Percentiles rank a stretch among this genome's conserved stretches.
phyloP scores from a whole-genome alignment of 768 basidiomycete species.

The Wakefieldia striispora region DNA sequence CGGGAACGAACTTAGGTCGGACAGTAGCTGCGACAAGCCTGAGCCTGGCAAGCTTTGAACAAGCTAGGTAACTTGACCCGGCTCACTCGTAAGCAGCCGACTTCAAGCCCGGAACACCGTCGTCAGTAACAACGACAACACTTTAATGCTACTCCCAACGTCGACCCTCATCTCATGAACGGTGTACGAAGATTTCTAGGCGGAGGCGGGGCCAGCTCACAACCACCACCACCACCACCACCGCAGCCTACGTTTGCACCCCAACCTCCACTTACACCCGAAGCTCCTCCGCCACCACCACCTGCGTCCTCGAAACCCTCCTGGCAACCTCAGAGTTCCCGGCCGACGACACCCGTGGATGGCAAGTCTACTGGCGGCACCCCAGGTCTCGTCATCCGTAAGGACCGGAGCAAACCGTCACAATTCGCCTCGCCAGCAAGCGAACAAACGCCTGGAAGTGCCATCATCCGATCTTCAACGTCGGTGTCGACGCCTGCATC shows the following conservation, averaged over 20 bases:
- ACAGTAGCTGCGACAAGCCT: too few relatives aligned
- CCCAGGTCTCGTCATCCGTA: conserved; percentile 47
- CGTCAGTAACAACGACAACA: conserved; percentile 9
- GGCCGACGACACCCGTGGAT: conserved; percentile 28
- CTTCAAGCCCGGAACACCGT: neutral
- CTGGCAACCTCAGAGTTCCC: conserved; percentile 46
- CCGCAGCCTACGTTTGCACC: conserved; percentile 6
- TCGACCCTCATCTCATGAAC: conserved; percentile 48
- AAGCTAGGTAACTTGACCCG: neutral
- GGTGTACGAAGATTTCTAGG: conserved; percentile 66
- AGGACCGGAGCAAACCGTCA: conserved; percentile 41
- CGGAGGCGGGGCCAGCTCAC: conserved; percentile 39
- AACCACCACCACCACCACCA: conserved; percentile 24
- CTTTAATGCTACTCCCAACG: conserved; percentile 23
- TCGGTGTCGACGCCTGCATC: conserved; percentile 23
- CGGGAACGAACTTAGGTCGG: conserved; percentile 14
- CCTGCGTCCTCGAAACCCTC: conserved; percentile 37
- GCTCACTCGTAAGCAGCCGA: neutral
- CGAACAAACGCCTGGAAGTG: conserved; percentile 25
- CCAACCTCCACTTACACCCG: conserved; percentile 11
- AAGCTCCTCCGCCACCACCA: conserved; percentile 26
- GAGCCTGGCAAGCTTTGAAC: too few relatives aligned
- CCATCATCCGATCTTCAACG: conserved; percentile 25
- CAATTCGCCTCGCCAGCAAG: conserved; percentile 20
- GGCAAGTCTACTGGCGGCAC: conserved; percentile 21